Base-by-base conservation (phyloP, 305 asterid species). In the Withania somnifera region DNA sequence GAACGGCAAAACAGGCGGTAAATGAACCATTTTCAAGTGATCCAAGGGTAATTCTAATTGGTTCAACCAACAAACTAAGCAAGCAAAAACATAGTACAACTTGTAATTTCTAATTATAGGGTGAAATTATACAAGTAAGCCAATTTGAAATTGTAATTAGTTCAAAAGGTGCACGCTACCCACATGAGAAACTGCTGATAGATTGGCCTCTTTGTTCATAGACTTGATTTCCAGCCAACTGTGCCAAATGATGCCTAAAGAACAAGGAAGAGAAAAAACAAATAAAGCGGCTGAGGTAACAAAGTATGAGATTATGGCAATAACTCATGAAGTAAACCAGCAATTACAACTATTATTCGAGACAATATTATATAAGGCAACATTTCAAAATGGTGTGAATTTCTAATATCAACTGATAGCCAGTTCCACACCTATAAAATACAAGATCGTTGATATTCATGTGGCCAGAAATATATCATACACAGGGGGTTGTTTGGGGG, bases 161-260 rank as follows among this genome's bases (percentile, higher is more conserved):
- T 28, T 32, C 52, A 2, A 36, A 82, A n/a, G 82, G 63, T 20
- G 87, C 92, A 20, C 90, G 89, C 95, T 87, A 85, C 92, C 95
- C 84, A 97, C 95, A 84, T 92, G 92, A 82, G 92, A 82, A 82
- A 89, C 89, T 85, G 80, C 77, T 38, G 71, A 22, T 81, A n/a
- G 83, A 84, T 90, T 30, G 91, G 82, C 90, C 93, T 89, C 85
- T 90, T 87, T 89, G 91, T 88, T 93, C 98, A 81, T 90, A 92
- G 68, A 92, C 96, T 87, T 83, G 90, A 79, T 88, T 89, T 86
- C 96, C 94, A 77, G 81, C 93, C 84, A 95, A 80, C 77, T 88
- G 92, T 84, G 91, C 80, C 4, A 91, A 91, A n/a, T 57, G 94
- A 94, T 84, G 94, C 93, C 95, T 90, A 64, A n/a, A n/a, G 53